Evolutionary conservation across 2,329 filamentous ascomycete genomes (phyloP).

Genomic region (Xylariaceae sp.): DNA sequence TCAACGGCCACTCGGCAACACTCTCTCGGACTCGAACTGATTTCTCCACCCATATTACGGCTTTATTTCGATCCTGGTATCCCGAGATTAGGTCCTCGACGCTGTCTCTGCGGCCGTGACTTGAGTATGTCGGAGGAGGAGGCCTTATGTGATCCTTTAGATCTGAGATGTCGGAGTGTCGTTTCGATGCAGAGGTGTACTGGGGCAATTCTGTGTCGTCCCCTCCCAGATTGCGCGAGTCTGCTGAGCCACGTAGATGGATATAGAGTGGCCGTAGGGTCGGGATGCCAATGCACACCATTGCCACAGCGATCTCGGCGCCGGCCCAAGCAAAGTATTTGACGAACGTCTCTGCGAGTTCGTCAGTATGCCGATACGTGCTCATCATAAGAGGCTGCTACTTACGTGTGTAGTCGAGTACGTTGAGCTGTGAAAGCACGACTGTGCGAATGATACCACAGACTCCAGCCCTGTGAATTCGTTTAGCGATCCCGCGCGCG

Average conservation of each 20-base stretch:
- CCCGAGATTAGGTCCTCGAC: constrained; percentile 33
- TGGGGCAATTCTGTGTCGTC: constrained; percentile 25
- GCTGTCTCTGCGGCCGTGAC: constrained; percentile 25
- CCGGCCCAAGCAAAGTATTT: constrained; percentile 31
- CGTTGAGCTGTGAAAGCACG: constrained; percentile 24
- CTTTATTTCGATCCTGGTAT: constrained; percentile 23
- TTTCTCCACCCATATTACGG: constrained; percentile 32
- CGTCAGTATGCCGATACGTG: background rate
- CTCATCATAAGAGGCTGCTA: background rate
- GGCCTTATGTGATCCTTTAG: constrained; percentile 16
- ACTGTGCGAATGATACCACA: constrained; percentile 33
- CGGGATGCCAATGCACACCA: constrained; percentile 29
- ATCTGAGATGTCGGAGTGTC: constrained; percentile 26
- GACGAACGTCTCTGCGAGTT: constrained; percentile 27
- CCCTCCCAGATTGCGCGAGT: constrained; percentile 11
- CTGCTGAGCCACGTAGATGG: constrained; percentile 22
- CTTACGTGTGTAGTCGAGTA: constrained; percentile 30
- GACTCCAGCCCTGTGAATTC: constrained; percentile 33
- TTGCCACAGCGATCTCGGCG: constrained; percentile 29
- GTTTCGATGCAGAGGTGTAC: constrained; percentile 17
- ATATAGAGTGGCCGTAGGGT: constrained; percentile 28
- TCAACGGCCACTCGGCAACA: constrained; percentile 28
- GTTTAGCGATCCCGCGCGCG: no score
- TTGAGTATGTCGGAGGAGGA: constrained; percentile 22
- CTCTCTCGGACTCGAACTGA: constrained; percentile 27